Base-by-base conservation (phyloP, 352 stramenopile genomes). In the Phytophthora cactorum region DNA sequence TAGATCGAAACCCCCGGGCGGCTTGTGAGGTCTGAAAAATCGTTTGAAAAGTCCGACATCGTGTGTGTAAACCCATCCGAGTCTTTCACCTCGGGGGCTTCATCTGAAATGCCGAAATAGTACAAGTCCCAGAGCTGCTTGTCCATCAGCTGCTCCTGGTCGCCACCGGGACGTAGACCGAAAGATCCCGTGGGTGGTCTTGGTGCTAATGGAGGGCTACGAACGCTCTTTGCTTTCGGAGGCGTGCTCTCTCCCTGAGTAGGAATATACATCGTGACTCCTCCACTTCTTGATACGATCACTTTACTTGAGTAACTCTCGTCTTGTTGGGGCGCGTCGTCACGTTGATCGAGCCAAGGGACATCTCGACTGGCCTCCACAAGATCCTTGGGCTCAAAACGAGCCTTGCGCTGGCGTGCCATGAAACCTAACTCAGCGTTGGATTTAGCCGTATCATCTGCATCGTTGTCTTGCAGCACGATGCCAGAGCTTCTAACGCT, bases 81-180 rank as follows among this genome's bases (percentile, higher is more conserved):
- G 14, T 75, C 62, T 49, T 38, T 51, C 0, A 29, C 38, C n/a
- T 74, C 38, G 5, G 63, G 62, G 4, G 54, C 39, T 56, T 84
- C 71, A 36, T 73, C 64, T 15, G 79, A 75, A 54, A 90, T 88
- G 8, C 82, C 82, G 52, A 84, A 86, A 41, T 72, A 63, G 45
- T 82, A 90, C 52, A 90, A 63, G 34, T 90, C 74, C 63, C 70
- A 77, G 12, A 90, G 69, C 52, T 90, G 79, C 27, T 89, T 82
- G 49, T 90, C 81, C 58, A 88, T 74, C 22, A 76, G 44, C 28
- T 73, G 63, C 11, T 87, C 79, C 5, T 78, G 64, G 4, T 75
- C 47, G 4, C 49, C 70, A 11, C 53, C 58, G 31, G 66, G 17
- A 49, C 34, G 41, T 25, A 66, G 29, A 32, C 55, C 57, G 47